These are phyloP conservation scores for Saccharomyces hybrid DNA, from an alignment of 1,139 yeast species.

Conservation along the genomic window DNA sequence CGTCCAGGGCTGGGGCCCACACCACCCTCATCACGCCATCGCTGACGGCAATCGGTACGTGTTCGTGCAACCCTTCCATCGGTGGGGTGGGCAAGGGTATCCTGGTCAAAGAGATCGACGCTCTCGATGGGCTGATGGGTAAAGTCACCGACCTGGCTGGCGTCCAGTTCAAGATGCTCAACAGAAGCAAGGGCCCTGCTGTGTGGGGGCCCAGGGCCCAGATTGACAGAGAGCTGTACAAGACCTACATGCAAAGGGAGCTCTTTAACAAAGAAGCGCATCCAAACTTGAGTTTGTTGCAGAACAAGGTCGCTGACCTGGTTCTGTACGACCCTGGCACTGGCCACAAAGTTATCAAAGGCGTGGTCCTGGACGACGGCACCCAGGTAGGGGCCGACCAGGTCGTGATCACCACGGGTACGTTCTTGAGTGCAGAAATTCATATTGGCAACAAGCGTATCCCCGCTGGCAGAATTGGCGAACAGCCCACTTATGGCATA, in stretches of 20 bases:
- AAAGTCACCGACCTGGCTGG: constrained; percentile 86
- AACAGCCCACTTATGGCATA: constrained; percentile 82
- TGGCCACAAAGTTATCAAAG: constrained; percentile 44
- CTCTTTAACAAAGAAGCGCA: constrained; percentile 43
- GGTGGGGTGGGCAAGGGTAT: constrained; percentile 99
- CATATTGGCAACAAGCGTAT: constrained; percentile 74
- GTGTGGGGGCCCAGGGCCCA: constrained; percentile 99
- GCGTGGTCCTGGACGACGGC: constrained; percentile 69
- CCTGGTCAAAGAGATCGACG: constrained; percentile 84
- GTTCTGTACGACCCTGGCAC: constrained; percentile 36
- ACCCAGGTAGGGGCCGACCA: constrained; percentile 48
- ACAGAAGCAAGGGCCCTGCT: constrained; percentile 88
- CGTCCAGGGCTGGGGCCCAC: constrained; percentile 72
- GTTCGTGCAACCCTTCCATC: constrained; percentile 95
- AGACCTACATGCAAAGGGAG: constrained; percentile 69
- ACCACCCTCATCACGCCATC: constrained; percentile 77
- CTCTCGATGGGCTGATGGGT: constrained; percentile 87
- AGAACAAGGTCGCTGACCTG: constrained; percentile 82
- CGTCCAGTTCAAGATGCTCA: constrained; percentile 80
- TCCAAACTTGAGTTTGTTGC: constrained; percentile 43
- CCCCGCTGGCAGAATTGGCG: constrained; percentile 94
- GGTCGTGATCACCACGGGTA: constrained; percentile 91
- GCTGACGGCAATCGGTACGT: constrained; percentile 72
- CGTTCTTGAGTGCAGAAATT: constrained; percentile 88
- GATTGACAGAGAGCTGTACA: constrained; percentile 76